Conservation (phyloP, 169 alveolate species). For the Cryptosporidium viatorum region DNA sequence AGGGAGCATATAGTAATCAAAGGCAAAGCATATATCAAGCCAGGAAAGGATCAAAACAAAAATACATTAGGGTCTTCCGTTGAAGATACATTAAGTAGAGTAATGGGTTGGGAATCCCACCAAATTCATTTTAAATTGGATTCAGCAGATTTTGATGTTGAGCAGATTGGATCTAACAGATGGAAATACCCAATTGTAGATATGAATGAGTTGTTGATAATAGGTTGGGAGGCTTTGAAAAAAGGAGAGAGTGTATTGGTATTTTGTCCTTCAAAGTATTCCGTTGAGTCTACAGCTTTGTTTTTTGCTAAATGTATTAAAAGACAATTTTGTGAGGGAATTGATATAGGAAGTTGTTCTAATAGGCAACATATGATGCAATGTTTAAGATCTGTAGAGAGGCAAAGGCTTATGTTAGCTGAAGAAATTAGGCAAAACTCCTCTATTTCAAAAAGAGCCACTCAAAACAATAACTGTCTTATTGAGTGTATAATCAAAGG, state of each 20-base stretch:
- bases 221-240: conserved; percentile 79
- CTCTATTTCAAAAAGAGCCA: background rate
- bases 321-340: conserved; percentile 37
- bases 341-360: background rate
- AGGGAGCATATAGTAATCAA: conserved; percentile 72
- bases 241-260: conserved; percentile 78
- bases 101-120: conserved; percentile 16
- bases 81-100: background rate
- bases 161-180: background rate
- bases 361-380: background rate
- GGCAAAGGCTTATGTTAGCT: conserved; percentile 16
- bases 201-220: conserved; percentile 63
- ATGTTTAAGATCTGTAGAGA: background rate
- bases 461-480: conserved; percentile 9
- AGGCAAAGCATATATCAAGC: conserved; percentile 75
- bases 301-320: conserved; percentile 35
- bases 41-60: background rate
- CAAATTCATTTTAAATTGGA: background rate
- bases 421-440: conserved; percentile 24
- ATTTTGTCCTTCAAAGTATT: conserved; percentile 80
- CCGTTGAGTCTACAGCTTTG: conserved; percentile 73
- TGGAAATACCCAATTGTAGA: conserved; percentile 65
- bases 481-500: conserved; percentile 79
- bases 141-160: background rate
- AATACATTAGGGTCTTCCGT: background rate